These are phyloP conservation scores for Amphichorda felina DNA, from an alignment of 2,329 filamentous ascomycete genomes.

Conservation along the genomic window DNA sequence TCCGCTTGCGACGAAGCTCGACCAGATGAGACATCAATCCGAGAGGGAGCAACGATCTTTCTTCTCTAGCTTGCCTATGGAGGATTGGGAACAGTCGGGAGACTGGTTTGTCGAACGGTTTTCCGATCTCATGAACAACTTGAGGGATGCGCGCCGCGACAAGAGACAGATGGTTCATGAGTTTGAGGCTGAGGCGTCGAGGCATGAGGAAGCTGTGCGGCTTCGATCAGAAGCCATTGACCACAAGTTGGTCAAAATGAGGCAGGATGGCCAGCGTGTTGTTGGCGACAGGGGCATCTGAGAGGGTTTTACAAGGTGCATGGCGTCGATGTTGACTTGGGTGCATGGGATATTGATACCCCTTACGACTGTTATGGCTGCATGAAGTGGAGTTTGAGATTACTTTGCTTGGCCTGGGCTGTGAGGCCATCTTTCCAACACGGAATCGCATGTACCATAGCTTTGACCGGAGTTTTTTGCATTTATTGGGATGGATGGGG, in stretches of 20 bases:
- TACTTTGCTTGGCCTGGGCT: neutral
- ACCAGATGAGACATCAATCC: slow-evolving; percentile 33
- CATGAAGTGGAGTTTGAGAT: no score
- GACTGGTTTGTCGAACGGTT: slow-evolving; percentile 50
- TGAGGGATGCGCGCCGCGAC: slow-evolving; percentile 33
- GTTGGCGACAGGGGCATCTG: slow-evolving; percentile 26
- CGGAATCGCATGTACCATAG: no score
- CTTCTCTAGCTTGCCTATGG: slow-evolving; percentile 39
- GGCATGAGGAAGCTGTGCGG: slow-evolving; percentile 41
- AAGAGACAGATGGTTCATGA: slow-evolving; percentile 36
- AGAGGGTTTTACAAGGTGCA: neutral
- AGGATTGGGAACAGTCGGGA: slow-evolving; percentile 47
- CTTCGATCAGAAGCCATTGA: slow-evolving; percentile 41
- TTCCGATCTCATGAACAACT: slow-evolving; percentile 30
- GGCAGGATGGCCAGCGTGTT: slow-evolving; percentile 43
- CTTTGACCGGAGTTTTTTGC: no score
- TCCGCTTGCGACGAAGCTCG: slow-evolving; percentile 34
- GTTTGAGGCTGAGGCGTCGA: slow-evolving; percentile 44
- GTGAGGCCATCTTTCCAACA: neutral
- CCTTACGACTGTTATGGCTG: neutral
- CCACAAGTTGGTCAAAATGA: slow-evolving; percentile 40
- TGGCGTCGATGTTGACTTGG: neutral
- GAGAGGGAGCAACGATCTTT: slow-evolving; percentile 35
- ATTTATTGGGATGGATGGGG: neutral
- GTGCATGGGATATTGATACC: neutral